Percentiles rank a stretch among this genome's conserved stretches.
These are phyloP conservation scores for Sclerotinia sclerotiorum DNA, from an alignment of 2,329 filamentous ascomycete species.

Conservation along the genomic window DNA sequence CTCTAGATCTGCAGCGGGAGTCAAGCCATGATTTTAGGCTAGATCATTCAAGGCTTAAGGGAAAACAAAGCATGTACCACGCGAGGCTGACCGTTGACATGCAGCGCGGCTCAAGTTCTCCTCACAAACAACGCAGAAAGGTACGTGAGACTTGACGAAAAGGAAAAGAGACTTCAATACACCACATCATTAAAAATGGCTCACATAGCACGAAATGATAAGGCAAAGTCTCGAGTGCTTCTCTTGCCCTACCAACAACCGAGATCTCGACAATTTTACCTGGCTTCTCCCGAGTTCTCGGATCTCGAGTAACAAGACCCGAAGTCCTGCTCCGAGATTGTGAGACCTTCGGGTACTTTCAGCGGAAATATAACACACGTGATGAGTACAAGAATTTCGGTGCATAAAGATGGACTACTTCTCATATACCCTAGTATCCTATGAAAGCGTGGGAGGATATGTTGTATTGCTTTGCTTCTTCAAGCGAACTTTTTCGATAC, in stretches of 20 bases:
- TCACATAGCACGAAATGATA: background rate
- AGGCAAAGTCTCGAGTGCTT: conserved; percentile 7
- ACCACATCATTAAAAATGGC: background rate
- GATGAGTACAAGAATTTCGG: background rate
- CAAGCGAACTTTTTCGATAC: background rate
- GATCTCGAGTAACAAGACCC: conserved; percentile 16
- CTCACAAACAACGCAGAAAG: background rate
- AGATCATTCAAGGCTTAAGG: background rate
- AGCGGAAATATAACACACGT: conserved; percentile 19
- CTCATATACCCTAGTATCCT: background rate
- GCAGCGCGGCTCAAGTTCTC: conserved; percentile 10
- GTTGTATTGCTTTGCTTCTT: background rate
- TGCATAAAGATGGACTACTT: conserved; percentile 9
- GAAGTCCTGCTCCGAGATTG: conserved; percentile 16
- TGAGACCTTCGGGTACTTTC: conserved; percentile 19
- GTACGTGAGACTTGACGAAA: conserved; percentile 11
- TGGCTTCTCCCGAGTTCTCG: conserved; percentile 17
- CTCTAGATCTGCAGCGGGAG: background rate
- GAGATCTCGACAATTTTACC: conserved; percentile 11
- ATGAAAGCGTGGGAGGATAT: conserved; percentile 6
- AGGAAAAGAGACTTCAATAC: background rate
- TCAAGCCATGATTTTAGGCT: background rate
- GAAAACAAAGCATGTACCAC: background rate
- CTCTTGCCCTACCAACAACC: conserved; percentile 18
- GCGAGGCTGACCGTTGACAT: conserved; percentile 15